Evolutionary conservation across 257 asterid species (phyloP), one percentile per base, ranked within the genome.

Genomic region (Solanum lycopersicoides): DNA sequence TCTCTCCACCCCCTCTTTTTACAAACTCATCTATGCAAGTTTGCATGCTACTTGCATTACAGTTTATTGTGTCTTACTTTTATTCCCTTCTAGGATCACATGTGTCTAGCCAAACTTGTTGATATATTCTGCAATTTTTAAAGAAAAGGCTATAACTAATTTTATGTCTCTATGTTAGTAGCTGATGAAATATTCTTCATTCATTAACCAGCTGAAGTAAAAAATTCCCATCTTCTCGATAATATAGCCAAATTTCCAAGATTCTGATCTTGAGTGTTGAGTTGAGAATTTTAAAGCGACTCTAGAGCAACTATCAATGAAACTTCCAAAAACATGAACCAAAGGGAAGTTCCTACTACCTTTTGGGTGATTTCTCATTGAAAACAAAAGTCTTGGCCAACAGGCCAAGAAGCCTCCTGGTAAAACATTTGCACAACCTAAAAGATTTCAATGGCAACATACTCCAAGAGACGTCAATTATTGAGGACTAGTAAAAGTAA

Each of bases 1-100:
- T 88, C 88, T 88, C 63, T 89, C 86, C 37, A 73, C 59, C 91
- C 15, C 86, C 37, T 69, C 41, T 44, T 13, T 75, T 56, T 28
- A 68, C 30, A 32, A 45, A 60, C 7, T 35, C 37, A 18, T 59
- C 68, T 37, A 50, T 87, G 16, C 60, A 60, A 14, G 23, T 16
- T 23, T 30, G n/a, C 15, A 37, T 56, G 28, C 50, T 39, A 39
- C 42, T 39, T 39, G 10, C 39, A 65, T 12, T 65, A 79, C 41
- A 45, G 66, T 79, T n/a, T 79, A 9, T 28, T 79, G 84, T 4
- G 84, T 79, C 84, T 79, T 28, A 45, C 65, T 79, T 44, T 16
- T 45, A 44, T 25, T 11, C 65, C 42, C 11, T 79, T 75, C 56
- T 76, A n/a, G 83, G 35, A 76, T 76, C 83, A n/a, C 83, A 42